Percentiles rank a stretch among this genome's conserved stretches.
Conservation (phyloP, 805 yeast genomes). For the Torulaspora maleeae region DNA sequence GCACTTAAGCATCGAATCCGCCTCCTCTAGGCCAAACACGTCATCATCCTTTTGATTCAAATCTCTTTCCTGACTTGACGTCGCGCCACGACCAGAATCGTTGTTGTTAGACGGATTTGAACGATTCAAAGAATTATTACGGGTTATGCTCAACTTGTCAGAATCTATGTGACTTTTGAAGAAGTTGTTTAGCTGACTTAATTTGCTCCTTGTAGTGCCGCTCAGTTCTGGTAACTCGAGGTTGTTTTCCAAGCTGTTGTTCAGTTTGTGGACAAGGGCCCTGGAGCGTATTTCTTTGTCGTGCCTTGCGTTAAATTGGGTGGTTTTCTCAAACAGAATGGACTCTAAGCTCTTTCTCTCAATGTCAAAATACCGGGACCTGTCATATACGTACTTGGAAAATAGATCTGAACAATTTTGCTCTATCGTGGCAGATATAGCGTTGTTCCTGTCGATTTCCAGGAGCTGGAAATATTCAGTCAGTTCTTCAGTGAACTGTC, state of each 20-base stretch:
- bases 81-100: background rate
- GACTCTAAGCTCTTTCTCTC: constrained; percentile 65
- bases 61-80: constrained; percentile 2
- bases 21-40: constrained; percentile 40
- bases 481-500: constrained; percentile 58
- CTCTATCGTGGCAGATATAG: constrained; percentile 51
- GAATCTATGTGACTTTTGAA: constrained; percentile 50
- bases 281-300: constrained; percentile 32
- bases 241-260: constrained; percentile 25
- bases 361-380: constrained; percentile 55
- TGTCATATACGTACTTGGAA: constrained; percentile 59
- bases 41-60: constrained; percentile 9
- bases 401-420: constrained; percentile 71
- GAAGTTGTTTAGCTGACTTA: constrained; percentile 51
- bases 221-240: constrained; percentile 17
- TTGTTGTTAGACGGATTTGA: constrained; percentile 2
- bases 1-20: constrained; percentile 62
- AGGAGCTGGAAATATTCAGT: constrained; percentile 54
- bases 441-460: constrained; percentile 40
- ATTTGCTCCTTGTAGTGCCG: constrained; percentile 36
- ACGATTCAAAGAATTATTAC: constrained; percentile 13
- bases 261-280: constrained; percentile 29
- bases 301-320: constrained; percentile 32
- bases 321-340: constrained; percentile 32
- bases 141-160: constrained; percentile 36